A percentile compares a stretch with the other conserved stretches of the same genome.
These are phyloP conservation scores for Zygosaccharomyces siamensis DNA, from an alignment of 805 yeast species.

Conservation along the genomic window DNA sequence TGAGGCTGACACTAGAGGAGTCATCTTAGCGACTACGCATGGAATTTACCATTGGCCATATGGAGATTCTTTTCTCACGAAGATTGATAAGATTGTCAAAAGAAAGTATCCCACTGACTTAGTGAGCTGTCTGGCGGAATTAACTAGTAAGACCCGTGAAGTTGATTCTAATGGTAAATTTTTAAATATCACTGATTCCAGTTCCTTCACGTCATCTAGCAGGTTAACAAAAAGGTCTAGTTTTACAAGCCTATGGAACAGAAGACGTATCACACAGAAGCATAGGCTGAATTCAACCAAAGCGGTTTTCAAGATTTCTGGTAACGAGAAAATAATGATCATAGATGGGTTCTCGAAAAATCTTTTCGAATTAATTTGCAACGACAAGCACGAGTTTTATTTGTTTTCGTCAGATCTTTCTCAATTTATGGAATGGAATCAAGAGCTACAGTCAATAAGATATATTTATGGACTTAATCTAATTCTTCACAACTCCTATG, in stretches of 20 bases:
- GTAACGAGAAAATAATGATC: slow-evolving; percentile 10
- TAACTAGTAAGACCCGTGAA: slow-evolving; percentile 7
- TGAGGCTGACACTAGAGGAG: slow-evolving; percentile 14
- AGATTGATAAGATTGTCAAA: slow-evolving; percentile 21
- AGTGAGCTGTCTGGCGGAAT: slow-evolving; percentile 17
- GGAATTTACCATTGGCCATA: slow-evolving; percentile 27
- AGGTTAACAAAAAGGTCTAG: slow-evolving; percentile 19
- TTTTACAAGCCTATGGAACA: slow-evolving; percentile 20
- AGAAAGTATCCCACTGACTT: slow-evolving; percentile 23
- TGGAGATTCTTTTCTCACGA: slow-evolving; percentile 11
- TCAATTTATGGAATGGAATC: slow-evolving; percentile 22
- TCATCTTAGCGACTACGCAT: slow-evolving; percentile 21
- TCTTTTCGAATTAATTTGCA: slow-evolving; percentile 13
- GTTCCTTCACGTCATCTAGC: slow-evolving; percentile 11
- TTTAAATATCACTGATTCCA: slow-evolving; percentile 6
- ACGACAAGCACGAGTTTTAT: slow-evolving; percentile 7
- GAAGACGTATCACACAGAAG: background rate
- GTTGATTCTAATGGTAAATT: background rate
- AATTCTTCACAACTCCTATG: slow-evolving; percentile 16
- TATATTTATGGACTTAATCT: slow-evolving; percentile 21
- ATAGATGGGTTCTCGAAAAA: slow-evolving; percentile 23
- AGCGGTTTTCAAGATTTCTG: slow-evolving; percentile 17
- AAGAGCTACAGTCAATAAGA: slow-evolving; percentile 16
- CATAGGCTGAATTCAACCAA: slow-evolving; percentile 7
- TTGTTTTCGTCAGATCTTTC: slow-evolving; percentile 16